A percentile compares a stretch with the other conserved stretches of the same genome.
phyloP scores from a whole-genome alignment of 768 basidiomycete genomes.

The Boletus patriciae region DNA sequence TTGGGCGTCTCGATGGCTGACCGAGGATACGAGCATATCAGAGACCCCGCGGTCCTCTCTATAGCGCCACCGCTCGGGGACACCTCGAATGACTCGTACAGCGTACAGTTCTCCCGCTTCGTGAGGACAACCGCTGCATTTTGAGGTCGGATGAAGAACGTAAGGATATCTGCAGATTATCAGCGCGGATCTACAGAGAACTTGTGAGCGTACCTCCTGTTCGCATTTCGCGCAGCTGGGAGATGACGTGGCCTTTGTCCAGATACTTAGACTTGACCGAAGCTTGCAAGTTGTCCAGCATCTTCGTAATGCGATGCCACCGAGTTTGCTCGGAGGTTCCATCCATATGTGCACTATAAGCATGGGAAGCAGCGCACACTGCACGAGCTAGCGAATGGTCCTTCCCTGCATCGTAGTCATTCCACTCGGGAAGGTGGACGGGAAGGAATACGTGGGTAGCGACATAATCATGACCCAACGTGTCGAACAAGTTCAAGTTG shows the following conservation, averaged over 20 bases:
- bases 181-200: background rate
- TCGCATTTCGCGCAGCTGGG: background rate
- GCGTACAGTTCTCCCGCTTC: constrained; percentile 18
- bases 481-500: no score
- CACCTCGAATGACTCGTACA: constrained; percentile 45
- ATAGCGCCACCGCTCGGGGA: no score
- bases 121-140: constrained; percentile 32
- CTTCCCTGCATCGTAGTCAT: no score
- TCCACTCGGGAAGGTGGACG: no score
- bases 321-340: background rate
- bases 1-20: no score
- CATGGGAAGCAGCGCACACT: no score
- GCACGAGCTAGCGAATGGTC: no score
- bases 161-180: constrained; percentile 32
- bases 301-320: constrained; percentile 4
- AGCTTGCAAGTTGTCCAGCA: constrained; percentile 3
- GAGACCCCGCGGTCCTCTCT: no score
- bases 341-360: no score
- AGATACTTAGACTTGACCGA: background rate
- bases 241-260: background rate
- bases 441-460: no score
- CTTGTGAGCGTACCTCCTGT: background rate
- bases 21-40: no score
- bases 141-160: constrained; percentile 33
- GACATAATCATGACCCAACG: no score